Conservation (phyloP, 257 asterid species). For the Solanum verrucosum region DNA sequence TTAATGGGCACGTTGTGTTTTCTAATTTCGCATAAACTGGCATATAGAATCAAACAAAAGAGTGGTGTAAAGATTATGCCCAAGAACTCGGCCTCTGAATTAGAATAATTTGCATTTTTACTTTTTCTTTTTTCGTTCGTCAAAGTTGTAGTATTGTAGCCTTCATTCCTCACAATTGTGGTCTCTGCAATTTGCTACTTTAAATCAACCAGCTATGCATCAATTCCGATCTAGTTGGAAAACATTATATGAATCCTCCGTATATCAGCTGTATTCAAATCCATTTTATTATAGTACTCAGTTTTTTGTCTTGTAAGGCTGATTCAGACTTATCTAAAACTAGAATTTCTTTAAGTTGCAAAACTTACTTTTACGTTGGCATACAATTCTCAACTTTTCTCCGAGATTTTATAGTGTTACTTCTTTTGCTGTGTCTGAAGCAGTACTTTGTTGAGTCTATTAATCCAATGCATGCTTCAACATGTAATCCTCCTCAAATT, state of each 20-base stretch:
- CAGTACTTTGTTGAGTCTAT: not conserved
- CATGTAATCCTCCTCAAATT: not conserved
- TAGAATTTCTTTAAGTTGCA: not conserved
- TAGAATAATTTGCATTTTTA: not conserved
- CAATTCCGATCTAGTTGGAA: not conserved
- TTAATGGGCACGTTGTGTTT: not conserved
- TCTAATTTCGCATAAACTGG: not conserved
- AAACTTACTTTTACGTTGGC: not conserved
- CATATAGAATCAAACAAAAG: not conserved
- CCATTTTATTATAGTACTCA: not conserved
- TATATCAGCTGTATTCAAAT: not conserved
- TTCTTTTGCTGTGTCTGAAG: not conserved
- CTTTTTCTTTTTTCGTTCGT: not conserved
- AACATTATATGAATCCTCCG: not conserved
- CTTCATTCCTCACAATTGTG: not conserved
- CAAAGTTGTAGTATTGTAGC: not conserved
- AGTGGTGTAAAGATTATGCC: not conserved
- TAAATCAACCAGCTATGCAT: not conserved
- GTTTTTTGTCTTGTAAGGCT: not conserved
- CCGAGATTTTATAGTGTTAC: not conserved
- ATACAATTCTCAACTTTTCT: not conserved
- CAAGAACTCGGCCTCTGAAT: not conserved
- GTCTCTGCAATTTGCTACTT: not conserved
- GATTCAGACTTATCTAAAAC: not conserved
- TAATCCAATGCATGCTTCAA: not conserved